Conservation (phyloP, 2,329 filamentous ascomycete species). For the Macrophomina phaseolina region DNA sequence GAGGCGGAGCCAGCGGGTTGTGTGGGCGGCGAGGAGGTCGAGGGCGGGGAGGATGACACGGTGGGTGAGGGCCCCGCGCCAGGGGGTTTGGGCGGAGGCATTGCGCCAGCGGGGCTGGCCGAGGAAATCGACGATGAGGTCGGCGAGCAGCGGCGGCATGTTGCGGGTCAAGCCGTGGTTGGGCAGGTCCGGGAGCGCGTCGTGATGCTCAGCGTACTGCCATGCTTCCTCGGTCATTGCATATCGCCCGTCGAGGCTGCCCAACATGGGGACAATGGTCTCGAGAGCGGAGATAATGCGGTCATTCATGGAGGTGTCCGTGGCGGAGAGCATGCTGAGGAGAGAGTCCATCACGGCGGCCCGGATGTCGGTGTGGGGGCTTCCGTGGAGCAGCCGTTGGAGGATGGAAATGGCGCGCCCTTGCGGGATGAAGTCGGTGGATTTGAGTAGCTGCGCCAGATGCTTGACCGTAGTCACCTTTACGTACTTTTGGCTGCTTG, state of each 20-base stretch:
- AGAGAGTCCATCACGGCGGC: conserved; percentile 43
- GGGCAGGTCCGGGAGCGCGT: conserved; percentile 26
- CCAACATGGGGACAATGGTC: conserved; percentile 39
- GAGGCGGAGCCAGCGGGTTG: conserved; percentile 32
- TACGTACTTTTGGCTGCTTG: conserved; percentile 30
- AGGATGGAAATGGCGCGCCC: conserved; percentile 40
- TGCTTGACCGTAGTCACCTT: conserved; percentile 53
- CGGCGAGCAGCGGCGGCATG: neutral
- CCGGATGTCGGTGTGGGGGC: conserved; percentile 47
- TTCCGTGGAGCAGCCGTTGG: conserved; percentile 35
- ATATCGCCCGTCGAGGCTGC: conserved; percentile 43
- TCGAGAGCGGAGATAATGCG: conserved; percentile 37
- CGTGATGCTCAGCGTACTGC: conserved; percentile 33
- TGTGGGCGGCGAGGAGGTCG: conserved; percentile 32
- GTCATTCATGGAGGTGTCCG: conserved; percentile 27
- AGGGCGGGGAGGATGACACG: conserved; percentile 33
- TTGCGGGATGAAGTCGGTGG: conserved; percentile 41
- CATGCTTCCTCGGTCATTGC: conserved; percentile 41
- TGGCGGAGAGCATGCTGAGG: conserved; percentile 36
- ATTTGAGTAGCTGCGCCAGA: conserved; percentile 46
- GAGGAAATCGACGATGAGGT: neutral
- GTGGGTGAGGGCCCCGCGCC: conserved; percentile 26
- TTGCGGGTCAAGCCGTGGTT: conserved; percentile 6
- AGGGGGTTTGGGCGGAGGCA: neutral
- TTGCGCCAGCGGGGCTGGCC: neutral